phyloP scores from a whole-genome alignment of 352 stramenopile species.

The Globisporangium takayamanum region DNA sequence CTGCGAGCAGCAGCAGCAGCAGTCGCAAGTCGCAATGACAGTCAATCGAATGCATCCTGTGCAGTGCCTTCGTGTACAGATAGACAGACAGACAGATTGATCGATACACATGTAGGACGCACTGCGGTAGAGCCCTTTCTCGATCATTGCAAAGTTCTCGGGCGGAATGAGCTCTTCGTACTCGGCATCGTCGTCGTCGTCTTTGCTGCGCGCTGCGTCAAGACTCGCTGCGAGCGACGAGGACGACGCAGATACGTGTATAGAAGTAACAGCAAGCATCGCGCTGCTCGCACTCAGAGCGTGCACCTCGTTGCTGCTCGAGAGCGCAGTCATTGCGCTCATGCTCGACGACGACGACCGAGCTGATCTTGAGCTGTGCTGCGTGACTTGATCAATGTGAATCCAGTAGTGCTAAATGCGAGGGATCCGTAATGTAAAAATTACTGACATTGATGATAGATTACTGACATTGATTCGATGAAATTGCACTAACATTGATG shows the following conservation, averaged over 20 bases:
- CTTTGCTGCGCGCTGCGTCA: slow-evolving; percentile 16
- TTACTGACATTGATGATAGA: too few relatives aligned
- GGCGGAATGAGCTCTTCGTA: slow-evolving; percentile 83
- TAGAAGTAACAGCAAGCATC: neutral
- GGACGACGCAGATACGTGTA: neutral
- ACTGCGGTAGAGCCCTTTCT: slow-evolving; percentile 82
- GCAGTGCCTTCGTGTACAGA: neutral
- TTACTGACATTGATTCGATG: too few relatives aligned
- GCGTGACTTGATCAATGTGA: too few relatives aligned
- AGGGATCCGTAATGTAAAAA: too few relatives aligned
- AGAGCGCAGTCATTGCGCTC: neutral
- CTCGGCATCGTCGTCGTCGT: slow-evolving; percentile 62
- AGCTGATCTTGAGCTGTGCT: too few relatives aligned
- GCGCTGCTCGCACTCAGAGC: neutral
- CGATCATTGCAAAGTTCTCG: slow-evolving; percentile 87
- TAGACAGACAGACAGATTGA: neutral
- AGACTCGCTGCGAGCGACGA: slow-evolving; percentile 1
- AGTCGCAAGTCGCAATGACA: neutral
- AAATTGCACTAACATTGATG: too few relatives aligned
- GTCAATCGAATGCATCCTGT: too few relatives aligned
- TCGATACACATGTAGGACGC: slow-evolving; percentile 5
- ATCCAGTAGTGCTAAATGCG: too few relatives aligned
- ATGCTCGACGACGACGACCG: too few relatives aligned
- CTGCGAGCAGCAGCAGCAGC: slow-evolving; percentile 11
- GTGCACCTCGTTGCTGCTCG: neutral